Evolutionary conservation across 2,329 filamentous ascomycete genomes (phyloP).

Genomic region (Aureobasidium sp.): DNA sequence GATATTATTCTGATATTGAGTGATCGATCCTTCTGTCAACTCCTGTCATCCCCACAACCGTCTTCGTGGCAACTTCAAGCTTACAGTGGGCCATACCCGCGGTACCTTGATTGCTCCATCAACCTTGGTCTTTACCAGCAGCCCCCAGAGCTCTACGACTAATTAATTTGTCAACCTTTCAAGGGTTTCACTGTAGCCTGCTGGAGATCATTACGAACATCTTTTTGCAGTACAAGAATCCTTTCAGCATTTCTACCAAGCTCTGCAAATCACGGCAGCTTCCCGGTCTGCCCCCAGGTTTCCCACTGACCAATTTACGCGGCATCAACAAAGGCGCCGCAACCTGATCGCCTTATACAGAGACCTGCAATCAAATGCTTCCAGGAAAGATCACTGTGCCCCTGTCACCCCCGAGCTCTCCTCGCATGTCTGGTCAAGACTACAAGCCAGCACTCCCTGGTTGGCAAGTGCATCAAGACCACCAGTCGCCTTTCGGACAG

Average conservation of each 20-base stretch:
- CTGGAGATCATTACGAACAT: not conserved
- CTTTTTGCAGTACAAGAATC: not conserved
- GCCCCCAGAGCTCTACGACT: not conserved
- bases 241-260: constrained; percentile 4
- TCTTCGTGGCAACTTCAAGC: constrained; percentile 2
- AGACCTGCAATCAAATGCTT: constrained; percentile 25
- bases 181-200: not conserved
- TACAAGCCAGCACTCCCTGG: constrained; percentile 37
- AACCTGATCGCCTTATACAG: constrained; percentile 4
- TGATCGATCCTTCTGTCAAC: constrained; percentile 8
- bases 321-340: constrained; percentile 8
- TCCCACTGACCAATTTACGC: constrained; percentile 2
- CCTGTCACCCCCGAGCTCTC: constrained; percentile 44
- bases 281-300: not conserved
- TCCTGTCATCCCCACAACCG: constrained; percentile 8
- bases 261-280: constrained; percentile 13
- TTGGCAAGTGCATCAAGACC: constrained; percentile 34
- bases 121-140: constrained; percentile 4
- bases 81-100: constrained; percentile 14
- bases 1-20: constrained; percentile 15
- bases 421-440: constrained; percentile 44
- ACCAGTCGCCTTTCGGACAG: constrained; percentile 21
- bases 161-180: constrained; percentile 13
- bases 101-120: constrained; percentile 11
- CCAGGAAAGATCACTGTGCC: constrained; percentile 41